A percentile compares a stretch with the other conserved stretches of the same genome.
Evolutionary conservation across 345 rosid genomes (phyloP).

Genomic region (Raphanus raphanistrum): DNA sequence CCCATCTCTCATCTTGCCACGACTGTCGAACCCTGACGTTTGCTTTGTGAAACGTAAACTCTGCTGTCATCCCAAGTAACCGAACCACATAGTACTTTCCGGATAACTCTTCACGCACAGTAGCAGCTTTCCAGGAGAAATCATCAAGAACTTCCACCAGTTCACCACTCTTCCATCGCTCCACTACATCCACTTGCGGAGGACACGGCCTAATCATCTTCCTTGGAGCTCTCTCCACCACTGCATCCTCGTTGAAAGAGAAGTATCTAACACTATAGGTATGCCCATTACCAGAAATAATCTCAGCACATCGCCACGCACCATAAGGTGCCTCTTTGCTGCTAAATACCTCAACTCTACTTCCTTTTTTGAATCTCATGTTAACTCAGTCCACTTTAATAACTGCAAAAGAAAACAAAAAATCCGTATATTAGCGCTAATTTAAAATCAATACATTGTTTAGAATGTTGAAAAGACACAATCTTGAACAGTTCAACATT

Average conservation of each 20-base stretch:
- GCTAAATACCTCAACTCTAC: constrained; percentile 66
- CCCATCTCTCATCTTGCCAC: constrained; percentile 66
- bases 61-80: constrained; percentile 46
- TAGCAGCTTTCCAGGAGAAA: constrained; percentile 63
- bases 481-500: no score
- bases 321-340: constrained; percentile 54
- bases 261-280: constrained; percentile 51
- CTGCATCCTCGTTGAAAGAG: constrained; percentile 25
- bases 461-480: no score
- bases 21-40: constrained; percentile 60
- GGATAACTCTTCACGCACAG: constrained; percentile 38
- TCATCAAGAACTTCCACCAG: constrained; percentile 60
- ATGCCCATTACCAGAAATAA: constrained; percentile 65
- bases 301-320: constrained; percentile 65
- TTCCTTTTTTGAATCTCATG: constrained; percentile 75
- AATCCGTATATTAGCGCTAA: neutral
- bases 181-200: constrained; percentile 45
- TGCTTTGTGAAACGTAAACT: constrained; percentile 42
- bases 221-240: constrained; percentile 57
- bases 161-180: constrained; percentile 58
- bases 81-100: constrained; percentile 47
- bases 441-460: neutral
- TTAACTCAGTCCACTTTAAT: constrained; percentile 2
- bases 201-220: constrained; percentile 69
- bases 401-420: constrained; percentile 24